Evolutionary conservation across 768 basidiomycete species (phyloP), one percentile per base, ranked within the genome.

Genomic region (Lactifluus rugatus): DNA sequence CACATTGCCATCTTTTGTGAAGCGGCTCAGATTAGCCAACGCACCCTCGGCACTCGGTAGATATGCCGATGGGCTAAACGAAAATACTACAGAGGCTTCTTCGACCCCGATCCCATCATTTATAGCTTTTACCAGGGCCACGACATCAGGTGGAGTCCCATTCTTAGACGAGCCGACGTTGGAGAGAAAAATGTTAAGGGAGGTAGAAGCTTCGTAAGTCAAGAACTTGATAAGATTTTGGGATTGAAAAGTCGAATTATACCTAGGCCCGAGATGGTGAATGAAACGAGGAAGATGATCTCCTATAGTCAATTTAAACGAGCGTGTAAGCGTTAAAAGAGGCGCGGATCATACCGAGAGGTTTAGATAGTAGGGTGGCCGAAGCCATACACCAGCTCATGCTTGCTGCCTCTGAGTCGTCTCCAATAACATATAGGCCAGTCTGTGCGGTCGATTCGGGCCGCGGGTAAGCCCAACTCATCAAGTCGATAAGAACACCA

Each of bases 191-290:
- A 93, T 88, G 66, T 88, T 91, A 53, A 93, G 75, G 0, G 89
- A 89, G 0, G 90, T 89, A 5, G 85, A 81, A 0, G 87, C 87
- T 63, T 90, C 87, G 68, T 93, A 93, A 0, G 90, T 93, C 48
- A 93, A 72, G 68, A 91, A 91, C 46, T 80, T 83, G 62, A 82
- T 74, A 36, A 92, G 76, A 2, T 78, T 68, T 9, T 76, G 77
- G 48, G 89, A 86, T 67, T 90, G 89, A 69, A 91, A 89, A 45
- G 82, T 83, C 21, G 82, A 84, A 1, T 75, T 74, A 59, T 93
- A 93, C 45, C 84, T 80, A 9, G 90, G 90, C 4, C 89, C 87
- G 11, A 93, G 80, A 64, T 90, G 87, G 65, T 92, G 85, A 36
- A 90, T 78, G 46, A 93, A 77, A 16, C 86, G 79, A 6, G 83